These are phyloP conservation scores for Groenewaldozyma auringiensis DNA, from an alignment of 1,139 yeast species.

Conservation along the genomic window DNA sequence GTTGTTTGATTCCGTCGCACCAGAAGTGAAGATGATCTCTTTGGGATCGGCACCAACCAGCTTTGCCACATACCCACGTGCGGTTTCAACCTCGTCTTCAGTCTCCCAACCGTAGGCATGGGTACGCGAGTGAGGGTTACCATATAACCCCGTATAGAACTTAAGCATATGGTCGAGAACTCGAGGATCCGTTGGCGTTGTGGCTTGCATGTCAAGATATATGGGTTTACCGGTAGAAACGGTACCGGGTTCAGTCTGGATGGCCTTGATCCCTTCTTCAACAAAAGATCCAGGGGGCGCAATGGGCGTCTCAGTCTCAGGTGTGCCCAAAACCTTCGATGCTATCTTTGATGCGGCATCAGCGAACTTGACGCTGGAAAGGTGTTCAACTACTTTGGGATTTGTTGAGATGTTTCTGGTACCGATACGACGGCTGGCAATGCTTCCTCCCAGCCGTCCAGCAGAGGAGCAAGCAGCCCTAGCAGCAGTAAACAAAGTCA, in stretches of 20 bases:
- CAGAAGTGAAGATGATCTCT: constrained; percentile 93
- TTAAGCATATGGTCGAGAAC: constrained; percentile 91
- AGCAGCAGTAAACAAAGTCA: too few relatives aligned
- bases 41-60: constrained; percentile 91
- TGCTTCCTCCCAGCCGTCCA: too few relatives aligned
- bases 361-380: constrained; percentile 15
- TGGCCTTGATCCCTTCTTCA: constrained; percentile 18
- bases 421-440: not conserved
- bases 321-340: constrained; percentile 9
- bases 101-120: constrained; percentile 99
- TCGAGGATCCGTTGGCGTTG: constrained; percentile 96
- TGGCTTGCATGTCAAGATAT: constrained; percentile 92
- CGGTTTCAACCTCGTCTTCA: constrained; percentile 80
- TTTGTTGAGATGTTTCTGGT: not conserved
- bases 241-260: constrained; percentile 12
- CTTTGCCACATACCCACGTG: constrained; percentile 73
- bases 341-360: constrained; percentile 14
- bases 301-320: constrained; percentile 12
- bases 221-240: constrained; percentile 53
- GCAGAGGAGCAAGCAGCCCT: not conserved
- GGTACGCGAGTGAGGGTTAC: constrained; percentile 95
- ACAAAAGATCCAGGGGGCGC: constrained; percentile 23
- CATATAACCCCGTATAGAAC: constrained; percentile 88
- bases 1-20: constrained; percentile 96
- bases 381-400: constrained; percentile 4